These are phyloP conservation scores for Umbelopsis vinacea DNA, from an alignment of 192 early-diverging fungal species.

Conservation along the genomic window DNA sequence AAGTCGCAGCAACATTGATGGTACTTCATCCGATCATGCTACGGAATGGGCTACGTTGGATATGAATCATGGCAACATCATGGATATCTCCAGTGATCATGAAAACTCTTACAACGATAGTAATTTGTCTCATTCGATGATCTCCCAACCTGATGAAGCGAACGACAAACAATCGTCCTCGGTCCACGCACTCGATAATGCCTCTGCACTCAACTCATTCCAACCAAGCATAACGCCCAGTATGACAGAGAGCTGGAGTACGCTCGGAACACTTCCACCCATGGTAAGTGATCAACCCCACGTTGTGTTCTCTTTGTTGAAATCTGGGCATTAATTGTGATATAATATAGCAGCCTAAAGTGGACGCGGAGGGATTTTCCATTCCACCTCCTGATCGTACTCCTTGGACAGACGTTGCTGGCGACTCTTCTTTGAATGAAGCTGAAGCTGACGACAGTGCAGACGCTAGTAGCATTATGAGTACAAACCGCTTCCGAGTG, in stretches of 20 bases:
- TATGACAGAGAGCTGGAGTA: constrained; percentile 23
- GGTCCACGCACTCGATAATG: neutral
- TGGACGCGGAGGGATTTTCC: constrained; percentile 58
- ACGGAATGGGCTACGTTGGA: constrained; percentile 23
- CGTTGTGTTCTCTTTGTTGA: neutral
- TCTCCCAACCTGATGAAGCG: neutral
- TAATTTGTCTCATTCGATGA: constrained; percentile 4
- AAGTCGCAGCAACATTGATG: constrained; percentile 12
- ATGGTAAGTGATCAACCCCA: neutral
- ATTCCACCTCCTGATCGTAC: constrained; percentile 55
- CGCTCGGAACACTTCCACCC: neutral
- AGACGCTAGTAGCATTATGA: constrained; percentile 34
- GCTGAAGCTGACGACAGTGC: constrained; percentile 44
- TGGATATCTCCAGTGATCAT: neutral
- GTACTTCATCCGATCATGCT: neutral
- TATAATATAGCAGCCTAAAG: constrained; percentile 31
- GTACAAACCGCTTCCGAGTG: constrained; percentile 38
- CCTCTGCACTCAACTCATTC: neutral
- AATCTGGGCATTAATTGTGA: neutral
- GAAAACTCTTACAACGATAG: constrained; percentile 16
- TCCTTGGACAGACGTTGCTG: constrained; percentile 31
- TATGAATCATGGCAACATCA: neutral
- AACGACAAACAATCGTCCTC: neutral
- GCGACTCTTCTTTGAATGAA: constrained; percentile 29
- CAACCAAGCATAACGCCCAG: neutral